Evolutionary conservation across 768 basidiomycete genomes (phyloP), one percentile per base, ranked within the genome.

Genomic region (Naganishia antarctica): DNA sequence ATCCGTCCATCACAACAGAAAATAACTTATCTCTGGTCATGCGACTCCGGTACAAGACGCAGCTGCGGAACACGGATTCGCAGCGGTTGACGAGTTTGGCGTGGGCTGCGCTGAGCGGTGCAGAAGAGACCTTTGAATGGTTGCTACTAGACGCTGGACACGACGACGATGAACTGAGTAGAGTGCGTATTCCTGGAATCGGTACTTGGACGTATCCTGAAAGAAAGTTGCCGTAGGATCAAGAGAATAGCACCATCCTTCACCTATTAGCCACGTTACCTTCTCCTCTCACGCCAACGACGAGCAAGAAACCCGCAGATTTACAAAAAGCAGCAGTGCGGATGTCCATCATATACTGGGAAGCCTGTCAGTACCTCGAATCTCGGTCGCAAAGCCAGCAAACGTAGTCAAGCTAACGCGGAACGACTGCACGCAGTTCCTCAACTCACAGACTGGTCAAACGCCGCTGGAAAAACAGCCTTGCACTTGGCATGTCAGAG

Each of bases 21-120:
- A 93, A 94, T 80, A 94, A 94, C 79, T 84, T 96, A 69, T 87
- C 92, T 70, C 85, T 94, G 66, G 90, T 96, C 73, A 88, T 86
- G 79, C 84, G 93, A 37, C 86, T 97, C 69, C 82, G 91, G 61
- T 85, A 89, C 61, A 74, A 74, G 60, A 63, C 58, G 2, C 91
- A 96, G 72, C 85, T 96, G 81, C 85, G 93, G 23, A 97, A 97
- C 78, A 86, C 90, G 9, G 93, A 97, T 78, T 81, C 86, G 25
- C 84, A 83, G 68, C 83, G 90, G 8, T 87, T 87, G 74, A 96
- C 93, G 0, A 91, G 89, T 13, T 78, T 97, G 9, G 90, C 91
- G 4, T 97, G 91, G 91, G 86, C 92, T 1, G 91, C 91, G 23
- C 84, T 88, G 0, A 83, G 90, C 41, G 91, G 89, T 0, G 86